Evolutionary conservation across 164 flowering plant species (phyloP), one percentile per base, ranked within the genome.

Genomic region (Sextonia rubra): DNA sequence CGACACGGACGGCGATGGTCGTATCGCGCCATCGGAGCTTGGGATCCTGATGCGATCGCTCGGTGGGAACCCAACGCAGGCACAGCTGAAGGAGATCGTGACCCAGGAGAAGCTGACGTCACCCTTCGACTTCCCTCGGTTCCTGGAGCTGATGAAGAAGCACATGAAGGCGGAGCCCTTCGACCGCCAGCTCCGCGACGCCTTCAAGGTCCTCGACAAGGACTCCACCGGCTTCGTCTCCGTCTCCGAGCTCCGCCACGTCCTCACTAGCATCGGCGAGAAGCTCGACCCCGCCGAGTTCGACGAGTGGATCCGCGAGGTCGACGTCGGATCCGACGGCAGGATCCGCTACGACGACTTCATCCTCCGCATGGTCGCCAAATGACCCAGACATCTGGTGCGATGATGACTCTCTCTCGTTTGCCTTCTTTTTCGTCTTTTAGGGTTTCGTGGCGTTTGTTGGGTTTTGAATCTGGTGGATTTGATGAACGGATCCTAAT

Each of bases 261-360:
- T 91, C 56, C 79, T 94, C 30, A 94, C 98, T 23, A 86, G 86
- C 71, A 94, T 92, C 48, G 98, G 98, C 7, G 98, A 94, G 89
- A 94, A 92, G 81, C 87, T 92, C 52, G 97, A 94, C 73, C 91
- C 91, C 4, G 81, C 89, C 11, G 98, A 94, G 85, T 94, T 94
- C 66, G 98, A 94, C 71, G 97, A 92, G 90, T 94, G 98, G 98
- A 94, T 94, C 86, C 88, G 92, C 14, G 98, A 92, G 81, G 91
- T 94, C 26, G 95, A 92, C 70, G 95, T 92, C 60, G 92, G 94
- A 27, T 80, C 93, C 37, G 98, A 94, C 66, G 97, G 98, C 2
- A 84, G 80, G 87, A 94, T 94, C 84, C 82, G 86, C 47, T 92
- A 94, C 73, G 98, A 94, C 74, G 98, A 92, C 71, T 91, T 92